These are phyloP conservation scores for Malus sieversii DNA, from an alignment of 306 rosid species.

Conservation along the genomic window DNA sequence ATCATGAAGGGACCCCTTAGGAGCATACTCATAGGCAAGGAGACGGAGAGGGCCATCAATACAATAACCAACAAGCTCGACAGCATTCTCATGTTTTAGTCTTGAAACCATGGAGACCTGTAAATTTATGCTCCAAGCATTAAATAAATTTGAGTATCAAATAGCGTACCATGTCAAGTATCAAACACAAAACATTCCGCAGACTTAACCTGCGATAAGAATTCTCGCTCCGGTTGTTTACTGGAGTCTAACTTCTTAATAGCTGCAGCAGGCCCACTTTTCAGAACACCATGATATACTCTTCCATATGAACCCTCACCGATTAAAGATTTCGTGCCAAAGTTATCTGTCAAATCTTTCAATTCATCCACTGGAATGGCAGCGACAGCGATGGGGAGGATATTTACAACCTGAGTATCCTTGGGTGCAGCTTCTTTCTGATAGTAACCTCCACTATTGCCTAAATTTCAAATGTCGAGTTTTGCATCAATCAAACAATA, in stretches of 20 bases:
- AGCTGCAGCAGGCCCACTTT: conserved; percentile 50
- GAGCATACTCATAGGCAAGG: conserved; percentile 70
- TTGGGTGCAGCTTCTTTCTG: conserved; percentile 31
- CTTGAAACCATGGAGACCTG: conserved; percentile 82
- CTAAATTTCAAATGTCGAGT: conserved; percentile 22
- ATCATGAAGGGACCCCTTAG: conserved; percentile 76
- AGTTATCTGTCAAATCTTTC: conserved; percentile 59
- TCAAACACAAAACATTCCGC: not conserved
- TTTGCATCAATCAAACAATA: conserved; percentile 8
- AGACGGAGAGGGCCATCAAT: conserved; percentile 62
- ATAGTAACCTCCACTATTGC: conserved; percentile 27
- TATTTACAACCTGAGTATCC: conserved; percentile 20
- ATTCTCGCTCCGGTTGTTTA: conserved; percentile 65
- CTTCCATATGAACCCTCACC: conserved; percentile 86
- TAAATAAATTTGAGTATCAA: not conserved
- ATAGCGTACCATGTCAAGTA: not conserved
- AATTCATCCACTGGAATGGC: conserved; percentile 59
- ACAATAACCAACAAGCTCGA: conserved; percentile 63
- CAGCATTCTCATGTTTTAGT: conserved; percentile 59
- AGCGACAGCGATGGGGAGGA: conserved; percentile 65
- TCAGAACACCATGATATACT: conserved; percentile 50
- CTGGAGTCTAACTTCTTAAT: conserved; percentile 72
- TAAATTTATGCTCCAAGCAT: not conserved
- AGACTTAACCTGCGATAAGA: conserved; percentile 59
- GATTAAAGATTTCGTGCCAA: conserved; percentile 51